Base-by-base conservation (phyloP, 1,139 yeast species). In the Diutina sp. region DNA sequence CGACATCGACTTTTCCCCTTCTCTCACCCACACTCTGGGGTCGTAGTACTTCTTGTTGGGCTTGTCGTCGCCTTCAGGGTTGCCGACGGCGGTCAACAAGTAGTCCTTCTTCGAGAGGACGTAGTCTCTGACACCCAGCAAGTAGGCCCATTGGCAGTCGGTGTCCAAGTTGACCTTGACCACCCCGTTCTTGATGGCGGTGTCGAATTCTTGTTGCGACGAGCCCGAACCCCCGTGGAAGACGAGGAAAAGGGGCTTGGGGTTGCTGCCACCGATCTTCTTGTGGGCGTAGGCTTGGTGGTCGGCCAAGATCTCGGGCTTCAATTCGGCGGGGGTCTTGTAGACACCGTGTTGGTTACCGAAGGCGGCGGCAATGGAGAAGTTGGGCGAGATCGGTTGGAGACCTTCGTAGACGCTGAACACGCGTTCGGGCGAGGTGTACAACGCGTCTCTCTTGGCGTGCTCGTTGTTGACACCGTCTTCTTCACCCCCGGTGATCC, bases 211-310 rank as follows among this genome's bases (percentile, higher is more conserved):
- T 64, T 79, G 74, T 77, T 87, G 95, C 65, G 95, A 69, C 57
- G 99, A 95, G 76, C 99, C 99, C 61, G 99, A 93, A 76, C 99
- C 99, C 80, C 99, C 99, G 83, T 93, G 99, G 97, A 93, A 93
- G 65, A 93, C 99, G 69, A 93, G 84, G 87, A 85, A 95, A 71
- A 93, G 80, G 73, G 99, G 99, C 76, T 82, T 80, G 65, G 76
- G 72, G 64, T 75, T 71, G 58, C 72, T 69, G 65, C 86, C 70
- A 64, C 79, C 78, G 64, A 80, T 69, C 69, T 84, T 74, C 74
- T 85, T 76, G 76, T 82, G 78, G 63, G 88, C 90, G 78, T 85
- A 90, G 62, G 76, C 78, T 81, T 95, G 99, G 83, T 93, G 98
- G 68, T 90, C 95, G 71, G 95, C 97, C 74, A 93, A 85, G 72